Evolutionary conservation across 1,284 basidiomycete species (phyloP).

Genomic region (Neolentinus lepideus): DNA sequence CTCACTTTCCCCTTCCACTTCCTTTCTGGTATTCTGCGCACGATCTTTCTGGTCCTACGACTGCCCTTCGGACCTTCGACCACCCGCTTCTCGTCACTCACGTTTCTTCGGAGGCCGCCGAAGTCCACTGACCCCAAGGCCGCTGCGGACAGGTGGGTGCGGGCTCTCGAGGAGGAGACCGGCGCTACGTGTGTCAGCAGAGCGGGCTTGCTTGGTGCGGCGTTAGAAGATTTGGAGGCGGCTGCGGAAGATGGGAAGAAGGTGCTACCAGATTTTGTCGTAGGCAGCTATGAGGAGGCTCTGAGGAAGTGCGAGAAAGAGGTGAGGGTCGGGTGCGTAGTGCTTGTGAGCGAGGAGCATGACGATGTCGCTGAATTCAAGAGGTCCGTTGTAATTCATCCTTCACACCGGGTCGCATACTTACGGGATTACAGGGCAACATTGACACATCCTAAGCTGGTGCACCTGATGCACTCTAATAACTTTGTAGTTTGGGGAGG

Average conservation of each 20-base stretch:
- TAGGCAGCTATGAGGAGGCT: conserved; percentile 81
- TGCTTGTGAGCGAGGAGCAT: conserved; percentile 89
- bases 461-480: conserved; percentile 60
- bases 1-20: conserved; percentile 26
- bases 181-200: conserved; percentile 56
- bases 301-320: conserved; percentile 67
- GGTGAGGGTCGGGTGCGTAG: conserved; percentile 68
- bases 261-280: conserved; percentile 71
- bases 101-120: conserved; percentile 37
- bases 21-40: conserved; percentile 25
- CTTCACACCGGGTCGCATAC: neutral
- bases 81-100: conserved; percentile 21
- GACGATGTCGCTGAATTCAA: conserved; percentile 87
- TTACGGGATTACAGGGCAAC: conserved; percentile 44
- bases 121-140: conserved; percentile 32
- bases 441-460: conserved; percentile 65
- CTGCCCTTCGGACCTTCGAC: conserved; percentile 14
- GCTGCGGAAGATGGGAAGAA: conserved; percentile 30
- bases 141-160: conserved; percentile 66
- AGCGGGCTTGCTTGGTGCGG: conserved; percentile 15
- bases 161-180: conserved; percentile 73
- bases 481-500: conserved; percentile 82
- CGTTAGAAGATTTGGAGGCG: conserved; percentile 15
- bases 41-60: conserved; percentile 21
- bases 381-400: conserved; percentile 31